Evolutionary conservation across 139 green algal species (phyloP).

Genomic region (Chlorella sp.): DNA sequence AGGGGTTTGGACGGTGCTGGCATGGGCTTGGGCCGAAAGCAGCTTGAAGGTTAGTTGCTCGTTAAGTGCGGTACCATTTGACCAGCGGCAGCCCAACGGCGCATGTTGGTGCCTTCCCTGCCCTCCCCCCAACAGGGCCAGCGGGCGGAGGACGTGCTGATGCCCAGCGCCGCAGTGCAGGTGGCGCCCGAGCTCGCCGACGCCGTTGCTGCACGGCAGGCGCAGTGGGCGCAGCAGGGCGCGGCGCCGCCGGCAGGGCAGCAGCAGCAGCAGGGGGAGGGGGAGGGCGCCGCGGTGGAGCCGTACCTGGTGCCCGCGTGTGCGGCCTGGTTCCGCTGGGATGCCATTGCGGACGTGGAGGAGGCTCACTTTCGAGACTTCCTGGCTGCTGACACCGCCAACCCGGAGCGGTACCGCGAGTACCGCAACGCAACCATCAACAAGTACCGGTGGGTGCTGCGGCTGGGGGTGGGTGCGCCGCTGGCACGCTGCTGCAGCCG

Average conservation of each 20-base stretch:
- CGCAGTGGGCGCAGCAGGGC: conserved; percentile 9
- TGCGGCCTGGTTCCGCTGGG: conserved; percentile 80
- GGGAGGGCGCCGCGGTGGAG: conserved; percentile 23
- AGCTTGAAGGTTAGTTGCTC: too few relatives aligned
- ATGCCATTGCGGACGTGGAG: conserved; percentile 43
- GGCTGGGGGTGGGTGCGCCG: too few relatives aligned
- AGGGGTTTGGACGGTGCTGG: not conserved
- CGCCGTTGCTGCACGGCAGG: not conserved
- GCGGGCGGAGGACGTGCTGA: not conserved
- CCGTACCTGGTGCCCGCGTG: conserved; percentile 67
- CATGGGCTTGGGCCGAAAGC: not conserved
- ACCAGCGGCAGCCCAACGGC: not conserved
- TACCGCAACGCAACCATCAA: conserved; percentile 78
- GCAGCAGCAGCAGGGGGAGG: conserved; percentile 9
- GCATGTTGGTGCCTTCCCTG: not conserved
- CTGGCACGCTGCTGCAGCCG: not conserved
- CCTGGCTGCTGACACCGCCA: not conserved
- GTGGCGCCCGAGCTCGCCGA: not conserved
- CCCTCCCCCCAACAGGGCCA: conserved; percentile 4
- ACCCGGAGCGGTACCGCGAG: conserved; percentile 62
- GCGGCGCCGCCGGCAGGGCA: not conserved
- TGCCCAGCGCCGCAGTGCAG: conserved; percentile 17
- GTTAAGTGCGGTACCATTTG: too few relatives aligned
- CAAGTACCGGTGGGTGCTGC: conserved; percentile 54
- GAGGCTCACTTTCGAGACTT: conserved; percentile 23